phyloP scores from a whole-genome alignment of 208 protist genomes.

The Trypanosoma lewisi region DNA sequence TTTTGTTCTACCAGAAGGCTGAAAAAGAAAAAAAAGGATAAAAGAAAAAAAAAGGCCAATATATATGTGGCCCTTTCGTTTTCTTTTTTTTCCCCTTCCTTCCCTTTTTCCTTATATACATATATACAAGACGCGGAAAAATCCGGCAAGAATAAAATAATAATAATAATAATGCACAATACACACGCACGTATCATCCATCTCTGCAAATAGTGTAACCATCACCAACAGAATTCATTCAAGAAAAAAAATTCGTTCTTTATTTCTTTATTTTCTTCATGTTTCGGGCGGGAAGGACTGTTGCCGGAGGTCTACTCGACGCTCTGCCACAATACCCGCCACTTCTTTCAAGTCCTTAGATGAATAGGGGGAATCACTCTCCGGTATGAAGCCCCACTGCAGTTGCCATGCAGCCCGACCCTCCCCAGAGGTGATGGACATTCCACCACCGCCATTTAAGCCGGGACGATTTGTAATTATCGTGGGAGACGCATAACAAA shows the following conservation, averaged over 20 bases:
- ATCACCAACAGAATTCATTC: not conserved
- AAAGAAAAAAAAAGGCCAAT: slow-evolving; percentile 3
- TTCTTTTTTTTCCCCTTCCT: not conserved
- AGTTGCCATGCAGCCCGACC: slow-evolving; percentile 61
- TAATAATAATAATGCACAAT: not conserved
- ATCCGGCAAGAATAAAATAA: not conserved
- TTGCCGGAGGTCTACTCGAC: slow-evolving; percentile 57
- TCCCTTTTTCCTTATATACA: no score
- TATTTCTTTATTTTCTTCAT: slow-evolving; percentile 7
- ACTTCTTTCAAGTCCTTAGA: slow-evolving; percentile 64
- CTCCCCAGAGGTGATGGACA: slow-evolving; percentile 41
- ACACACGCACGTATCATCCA: not conserved
- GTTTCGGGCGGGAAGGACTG: slow-evolving; percentile 20
- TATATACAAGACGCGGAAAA: no score
- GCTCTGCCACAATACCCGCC: slow-evolving; percentile 67
- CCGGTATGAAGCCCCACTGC: slow-evolving; percentile 83
- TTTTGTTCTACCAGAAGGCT: not conserved
- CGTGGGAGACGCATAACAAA: slow-evolving; percentile 68
- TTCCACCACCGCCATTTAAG: slow-evolving; percentile 9
- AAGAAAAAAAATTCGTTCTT: no score
- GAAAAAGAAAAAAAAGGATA: not conserved
- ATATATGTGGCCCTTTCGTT: slow-evolving; percentile 1
- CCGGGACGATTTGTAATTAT: slow-evolving; percentile 20
- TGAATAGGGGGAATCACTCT: slow-evolving; percentile 56
- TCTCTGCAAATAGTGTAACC: not conserved